Conservation (phyloP, 768 basidiomycete species). For the Leccinum arenicola region DNA sequence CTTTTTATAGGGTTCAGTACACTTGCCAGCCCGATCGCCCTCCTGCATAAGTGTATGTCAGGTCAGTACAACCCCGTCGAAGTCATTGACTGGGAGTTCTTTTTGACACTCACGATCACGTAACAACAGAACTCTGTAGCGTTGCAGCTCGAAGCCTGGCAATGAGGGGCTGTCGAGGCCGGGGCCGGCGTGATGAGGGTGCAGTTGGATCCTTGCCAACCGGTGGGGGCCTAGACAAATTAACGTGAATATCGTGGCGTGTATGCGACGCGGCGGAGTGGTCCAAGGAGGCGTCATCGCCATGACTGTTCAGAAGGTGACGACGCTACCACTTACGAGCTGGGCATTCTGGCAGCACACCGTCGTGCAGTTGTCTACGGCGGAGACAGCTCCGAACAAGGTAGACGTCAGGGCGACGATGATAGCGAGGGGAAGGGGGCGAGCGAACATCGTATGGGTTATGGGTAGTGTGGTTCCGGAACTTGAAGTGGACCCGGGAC, state of each 20-base stretch:
- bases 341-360: background rate
- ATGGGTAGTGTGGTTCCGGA: background rate
- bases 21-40: background rate
- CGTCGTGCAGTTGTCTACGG: background rate
- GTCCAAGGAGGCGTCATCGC: too few species aligned
- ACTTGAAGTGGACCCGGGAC: background rate
- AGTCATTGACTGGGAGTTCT: background rate
- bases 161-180: background rate
- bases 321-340: background rate
- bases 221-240: background rate
- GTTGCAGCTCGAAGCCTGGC: background rate
- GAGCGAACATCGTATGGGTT: conserved; percentile 3
- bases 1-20: background rate
- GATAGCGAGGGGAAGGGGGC: background rate
- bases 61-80: background rate
- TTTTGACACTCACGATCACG: background rate
- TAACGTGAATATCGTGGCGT: background rate
- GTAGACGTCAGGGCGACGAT: background rate
- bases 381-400: background rate
- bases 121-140: conserved; percentile 9
- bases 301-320: background rate
- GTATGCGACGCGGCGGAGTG: background rate
- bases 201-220: conserved; percentile 1
- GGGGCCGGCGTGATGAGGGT: background rate
- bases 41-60: background rate